phyloP scores from a whole-genome alignment of 495 filamentous ascomycete species.

The Aspergillus haitiensis region DNA sequence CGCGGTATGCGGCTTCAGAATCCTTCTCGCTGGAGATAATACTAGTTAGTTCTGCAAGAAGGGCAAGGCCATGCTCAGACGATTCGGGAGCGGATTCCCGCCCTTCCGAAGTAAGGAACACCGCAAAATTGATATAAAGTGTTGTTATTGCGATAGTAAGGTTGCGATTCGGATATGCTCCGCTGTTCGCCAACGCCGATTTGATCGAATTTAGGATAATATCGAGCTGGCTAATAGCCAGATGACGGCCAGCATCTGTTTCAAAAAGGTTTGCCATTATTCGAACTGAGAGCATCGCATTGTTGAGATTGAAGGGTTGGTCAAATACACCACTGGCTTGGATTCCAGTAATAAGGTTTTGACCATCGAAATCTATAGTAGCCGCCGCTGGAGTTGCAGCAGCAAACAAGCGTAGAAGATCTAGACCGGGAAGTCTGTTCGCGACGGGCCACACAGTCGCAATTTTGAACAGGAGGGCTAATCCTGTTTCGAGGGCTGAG shows the following conservation, averaged over 20 bases:
- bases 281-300: constrained; percentile 82
- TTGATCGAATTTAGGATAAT: constrained; percentile 53
- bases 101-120: constrained; percentile 52
- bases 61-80: constrained; percentile 56
- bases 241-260: constrained; percentile 64
- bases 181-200: constrained; percentile 43
- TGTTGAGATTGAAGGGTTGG: constrained; percentile 60
- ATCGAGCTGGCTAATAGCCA: constrained; percentile 61
- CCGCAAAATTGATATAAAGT: constrained; percentile 81
- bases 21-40: constrained; percentile 67
- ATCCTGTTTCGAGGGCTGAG: constrained; percentile 41
- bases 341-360: constrained; percentile 49
- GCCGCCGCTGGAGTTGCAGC: constrained; percentile 63
- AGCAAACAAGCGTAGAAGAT: constrained; percentile 78
- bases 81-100: constrained; percentile 41
- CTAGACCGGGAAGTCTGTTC: constrained; percentile 78
- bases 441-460: constrained; percentile 73
- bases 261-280: constrained; percentile 86
- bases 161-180: constrained; percentile 67
- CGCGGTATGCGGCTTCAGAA: constrained; percentile 78
- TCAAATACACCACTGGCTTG: constrained; percentile 57
- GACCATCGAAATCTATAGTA: constrained; percentile 56
- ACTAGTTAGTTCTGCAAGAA: constrained; percentile 62
- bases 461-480: constrained; percentile 64
- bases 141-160: constrained; percentile 79